Evolutionary conservation across 1,284 basidiomycete species (phyloP), one percentile per base, ranked within the genome.

Genomic region (Tilletia indica): DNA sequence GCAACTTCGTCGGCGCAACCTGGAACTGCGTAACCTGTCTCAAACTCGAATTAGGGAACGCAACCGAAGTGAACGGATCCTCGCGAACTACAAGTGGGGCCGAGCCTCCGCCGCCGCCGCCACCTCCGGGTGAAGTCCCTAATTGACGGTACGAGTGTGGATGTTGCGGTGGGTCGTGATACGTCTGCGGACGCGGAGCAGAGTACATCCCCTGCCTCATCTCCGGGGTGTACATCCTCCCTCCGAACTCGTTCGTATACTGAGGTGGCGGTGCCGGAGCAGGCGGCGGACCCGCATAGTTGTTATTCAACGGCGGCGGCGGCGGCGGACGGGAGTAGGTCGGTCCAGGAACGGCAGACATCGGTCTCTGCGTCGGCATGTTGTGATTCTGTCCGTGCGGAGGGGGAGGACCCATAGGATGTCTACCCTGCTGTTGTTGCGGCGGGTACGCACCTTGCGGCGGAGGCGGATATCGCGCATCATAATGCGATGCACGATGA

Each of bases 11-110:
- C 25, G 61, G 45, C 31, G 72, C 38, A 25, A 69, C 71, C 72
- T 82, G 81, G 48, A 82, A 80, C 51, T 81, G 77, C 21, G 80
- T 76, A 2, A 82, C 81, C 58, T 80, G 78, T 6, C 80, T 73
- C 4, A 78, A 76, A 70, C 80, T 82, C 47, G 80, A 80, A 21
- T 77, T 76, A 1, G 80, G 80, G 66, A 80, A 81, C 64, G 74
- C 74, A 12, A 74, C 73, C 31, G 71, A 73, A 4, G 77, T 78
- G 75, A 78, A 82, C 2, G 80, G 78, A 68, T 80, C 77, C 63
- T 82, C 79, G 36, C 76, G 76, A 3, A 73, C 69, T 0, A 71
- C 36, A 11, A 69, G 16, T 16, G 69, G n/a, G 3, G 61, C 39
- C 3, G 61, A 14, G 9, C 36, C 34, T 36, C 38, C 14, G n/a